These are phyloP conservation scores for Miamiensis avidus DNA, from an alignment of 169 alveolate genomes.

Conservation along the genomic window DNA sequence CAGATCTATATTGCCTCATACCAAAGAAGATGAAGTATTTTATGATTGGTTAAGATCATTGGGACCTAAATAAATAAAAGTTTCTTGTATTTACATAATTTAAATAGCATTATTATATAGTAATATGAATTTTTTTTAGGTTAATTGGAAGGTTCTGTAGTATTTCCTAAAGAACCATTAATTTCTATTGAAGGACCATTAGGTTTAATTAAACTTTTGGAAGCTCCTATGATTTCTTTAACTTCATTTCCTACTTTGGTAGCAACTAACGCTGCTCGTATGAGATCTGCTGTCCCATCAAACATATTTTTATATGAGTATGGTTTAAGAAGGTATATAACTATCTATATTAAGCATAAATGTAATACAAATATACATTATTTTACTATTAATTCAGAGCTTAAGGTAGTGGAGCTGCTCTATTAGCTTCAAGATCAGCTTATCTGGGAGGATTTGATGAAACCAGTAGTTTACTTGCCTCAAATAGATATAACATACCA, in stretches of 20 bases:
- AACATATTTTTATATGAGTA: conserved; percentile 62
- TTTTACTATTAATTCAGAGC: conserved; percentile 54
- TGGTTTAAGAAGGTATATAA: conserved; percentile 66
- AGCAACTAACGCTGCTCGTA: conserved; percentile 83
- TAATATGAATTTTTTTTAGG: not conserved
- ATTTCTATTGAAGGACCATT: conserved; percentile 88
- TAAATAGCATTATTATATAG: not conserved
- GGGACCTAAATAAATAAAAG: conserved; percentile 52
- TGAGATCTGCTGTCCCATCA: conserved; percentile 78
- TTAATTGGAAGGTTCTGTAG: conserved; percentile 81
- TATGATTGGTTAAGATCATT: conserved; percentile 71
- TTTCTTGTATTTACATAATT: conserved; percentile 5
- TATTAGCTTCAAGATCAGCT: conserved; percentile 86
- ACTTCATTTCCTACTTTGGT: conserved; percentile 80
- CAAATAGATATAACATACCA: conserved; percentile 51
- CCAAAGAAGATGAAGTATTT: conserved; percentile 68
- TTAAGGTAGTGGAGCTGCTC: conserved; percentile 92
- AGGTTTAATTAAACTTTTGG: conserved; percentile 82
- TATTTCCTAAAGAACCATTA: conserved; percentile 88
- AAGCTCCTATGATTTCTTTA: conserved; percentile 77
- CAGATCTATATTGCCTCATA: conserved; percentile 31
- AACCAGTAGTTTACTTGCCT: conserved; percentile 66
- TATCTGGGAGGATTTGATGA: conserved; percentile 86
- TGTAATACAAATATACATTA: not conserved
- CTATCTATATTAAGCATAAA: too few species aligned